Base-by-base conservation (phyloP, 106 monocot genomes). In the Agapanthus africanus region DNA sequence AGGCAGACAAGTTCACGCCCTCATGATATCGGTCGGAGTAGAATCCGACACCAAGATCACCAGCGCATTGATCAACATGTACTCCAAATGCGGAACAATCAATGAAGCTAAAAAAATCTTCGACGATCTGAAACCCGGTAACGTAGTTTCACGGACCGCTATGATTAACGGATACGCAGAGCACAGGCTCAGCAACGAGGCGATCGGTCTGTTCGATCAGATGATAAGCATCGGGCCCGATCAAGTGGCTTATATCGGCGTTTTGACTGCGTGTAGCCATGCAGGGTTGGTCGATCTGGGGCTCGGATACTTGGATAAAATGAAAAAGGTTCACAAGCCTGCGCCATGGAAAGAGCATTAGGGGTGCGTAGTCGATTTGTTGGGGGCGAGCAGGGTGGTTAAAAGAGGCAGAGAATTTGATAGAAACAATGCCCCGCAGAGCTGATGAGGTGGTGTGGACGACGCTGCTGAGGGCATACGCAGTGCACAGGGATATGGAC, bases 161-260 rank as follows among this genome's bases (percentile, higher is more conserved):
- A 87, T 95, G 94, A 88, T 95, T 63, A 79, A 62, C 30, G 91
- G 94, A 2, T 88, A 88, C 37, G 94, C 94, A 0, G 90, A 95
- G 74, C 84, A 95, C 15, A 91, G 94, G 0, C 63, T 46, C 9
- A 83, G 85, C 66, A 10, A 5, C 14, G 71, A 85, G 42, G 91
- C 94, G 6, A 77, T 95, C 47, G 59, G 70, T 23, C 27, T 88
- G 67, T 95, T 95, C 33, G 71, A 95, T 30, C 51, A 67, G 30
- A 88, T 95, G 94, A 52, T 11, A 1, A 37, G 31, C 4, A 41
- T 38, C 0, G 81, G 81, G 13, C 85, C 81, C 16, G 94, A 95
- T 54, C 41, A 59, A 1, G 79, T 95, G 14, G 73, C 81, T 3
- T 88, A 88, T 46, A 79, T 95, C 5, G 90, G 91, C 0, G 91